Evolutionary conservation across 2,329 filamentous ascomycete species (phyloP), one percentile per base, ranked within the genome.

Genomic region (Aspergillus caelatus): DNA sequence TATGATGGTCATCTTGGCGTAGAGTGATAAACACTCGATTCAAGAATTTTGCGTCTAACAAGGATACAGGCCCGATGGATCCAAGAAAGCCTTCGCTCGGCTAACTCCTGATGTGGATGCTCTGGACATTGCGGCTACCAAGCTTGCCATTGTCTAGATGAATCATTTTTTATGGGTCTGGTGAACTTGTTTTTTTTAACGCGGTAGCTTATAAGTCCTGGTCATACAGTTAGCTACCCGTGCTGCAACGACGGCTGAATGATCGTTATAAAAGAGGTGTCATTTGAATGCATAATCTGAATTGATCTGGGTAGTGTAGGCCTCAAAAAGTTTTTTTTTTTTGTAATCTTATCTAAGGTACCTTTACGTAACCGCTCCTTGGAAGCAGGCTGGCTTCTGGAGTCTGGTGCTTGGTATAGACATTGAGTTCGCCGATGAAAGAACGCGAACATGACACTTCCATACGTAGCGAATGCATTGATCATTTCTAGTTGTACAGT

Each of bases 81-180:
- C 90, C 79, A 99, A 99, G 93, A 99, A 99, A 92, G 95, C 95
- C 68, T 99, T 95, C 80, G 93, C 92, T 79, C 92, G 94, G 81
- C 89, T 99, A 72, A 98, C 95, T 63, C 85, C 94, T 68, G 95
- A 99, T 82, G 94, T 98, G 75, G 95, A 99, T 83, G 95, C 95
- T 78, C 91, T 99, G 75, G 95, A 99, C 85, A 97, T 99, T 84
- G 96, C 95, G 70, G 96, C 95, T 78, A 98, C 95, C 84, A 99
- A 98, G 91, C 90, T 99, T 75, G 91, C 91, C 75, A 95, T 99
- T 79, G 95, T 98, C 81, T 98, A 96, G 91, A 76, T 72, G 63
- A 67, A 76, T 73, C 74, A 73, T 78, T 75, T 75, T 73, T 75
- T 77, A 41, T 80, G 75, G 78, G 78, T 80, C 78, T 78, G 78